These are phyloP conservation scores for Tulasnella sp. DNA, from an alignment of 768 basidiomycete species.

Conservation along the genomic window DNA sequence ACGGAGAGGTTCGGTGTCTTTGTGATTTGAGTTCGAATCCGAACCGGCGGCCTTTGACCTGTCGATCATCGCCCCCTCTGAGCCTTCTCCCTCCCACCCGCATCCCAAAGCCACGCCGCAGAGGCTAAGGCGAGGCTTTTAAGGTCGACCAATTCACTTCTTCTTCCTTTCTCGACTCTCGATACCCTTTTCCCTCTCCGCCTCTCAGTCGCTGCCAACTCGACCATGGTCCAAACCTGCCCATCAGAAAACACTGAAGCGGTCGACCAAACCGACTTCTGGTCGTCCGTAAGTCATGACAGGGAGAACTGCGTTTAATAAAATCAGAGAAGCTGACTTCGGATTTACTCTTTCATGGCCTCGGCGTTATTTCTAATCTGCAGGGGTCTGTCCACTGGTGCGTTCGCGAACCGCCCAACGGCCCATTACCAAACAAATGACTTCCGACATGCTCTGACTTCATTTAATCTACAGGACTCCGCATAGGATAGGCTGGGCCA, in stretches of 20 bases:
- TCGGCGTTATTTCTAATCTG: not conserved
- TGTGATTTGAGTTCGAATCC: not conserved
- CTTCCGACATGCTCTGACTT: not conserved
- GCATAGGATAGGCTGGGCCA: constrained; percentile 62
- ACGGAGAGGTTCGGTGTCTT: not conserved
- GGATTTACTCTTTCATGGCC: not conserved
- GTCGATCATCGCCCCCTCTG: not conserved
- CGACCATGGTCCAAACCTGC: constrained; percentile 1
- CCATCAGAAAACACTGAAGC: constrained; percentile 29
- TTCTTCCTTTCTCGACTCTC: not conserved
- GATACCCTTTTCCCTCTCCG: not conserved
- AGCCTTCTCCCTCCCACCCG: not conserved
- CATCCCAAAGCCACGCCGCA: not conserved
- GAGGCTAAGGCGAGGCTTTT: not conserved
- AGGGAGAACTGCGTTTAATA: not conserved
- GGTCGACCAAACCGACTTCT: constrained; percentile 53
- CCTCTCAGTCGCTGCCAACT: not conserved
- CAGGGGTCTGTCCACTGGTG: constrained; percentile 2
- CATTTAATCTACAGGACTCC: constrained; percentile 13
- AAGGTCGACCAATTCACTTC: not conserved
- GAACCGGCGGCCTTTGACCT: not conserved
- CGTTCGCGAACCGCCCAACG: not conserved
- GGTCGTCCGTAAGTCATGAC: constrained; percentile 39
- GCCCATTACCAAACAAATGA: not conserved
- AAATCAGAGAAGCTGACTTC: not conserved